Percentiles rank a stretch among this genome's conserved stretches.
phyloP scores from a whole-genome alignment of 306 rosid genomes.

The Castanea crenata region DNA sequence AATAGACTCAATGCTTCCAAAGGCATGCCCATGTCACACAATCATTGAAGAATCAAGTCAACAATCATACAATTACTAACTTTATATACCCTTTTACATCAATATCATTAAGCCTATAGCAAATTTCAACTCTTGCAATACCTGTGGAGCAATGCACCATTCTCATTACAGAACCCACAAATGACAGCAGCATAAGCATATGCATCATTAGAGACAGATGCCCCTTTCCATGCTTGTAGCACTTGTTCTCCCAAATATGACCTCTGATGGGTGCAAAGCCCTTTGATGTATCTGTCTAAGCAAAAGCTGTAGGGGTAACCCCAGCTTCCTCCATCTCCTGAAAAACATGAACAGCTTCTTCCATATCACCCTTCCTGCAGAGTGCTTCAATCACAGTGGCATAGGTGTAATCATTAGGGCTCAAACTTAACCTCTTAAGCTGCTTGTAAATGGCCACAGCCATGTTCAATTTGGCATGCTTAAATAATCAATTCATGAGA shows the following conservation, averaged over 20 bases:
- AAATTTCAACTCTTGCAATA: slow-evolving; percentile 58
- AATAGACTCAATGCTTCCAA: slow-evolving; percentile 50
- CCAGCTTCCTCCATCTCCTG: slow-evolving; percentile 65
- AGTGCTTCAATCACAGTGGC: slow-evolving; percentile 65
- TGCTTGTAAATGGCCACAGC: slow-evolving; percentile 51
- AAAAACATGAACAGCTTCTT: slow-evolving; percentile 43
- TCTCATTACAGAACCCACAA: slow-evolving; percentile 70
- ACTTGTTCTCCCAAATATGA: slow-evolving; percentile 57
- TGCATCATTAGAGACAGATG: slow-evolving; percentile 36
- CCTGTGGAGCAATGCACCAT: slow-evolving; percentile 57
- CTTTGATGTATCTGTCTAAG: slow-evolving; percentile 58
- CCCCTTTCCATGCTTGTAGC: slow-evolving; percentile 44
- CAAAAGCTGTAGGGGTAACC: slow-evolving; percentile 43
- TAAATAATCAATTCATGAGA: slow-evolving; percentile 62
- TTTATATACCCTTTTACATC: slow-evolving; percentile 61
- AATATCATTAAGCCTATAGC: slow-evolving; percentile 54
- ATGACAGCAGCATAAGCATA: slow-evolving; percentile 57
- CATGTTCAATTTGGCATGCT: slow-evolving; percentile 36
- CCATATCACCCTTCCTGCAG: slow-evolving; percentile 55
- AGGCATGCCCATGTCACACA: slow-evolving; percentile 55
- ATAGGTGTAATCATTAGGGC: slow-evolving; percentile 61
- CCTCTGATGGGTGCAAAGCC: slow-evolving; percentile 51
- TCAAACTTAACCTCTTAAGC: slow-evolving; percentile 66
- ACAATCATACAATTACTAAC: slow-evolving; percentile 53
- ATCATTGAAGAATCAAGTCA: slow-evolving; percentile 68